A percentile compares a stretch with the other conserved stretches of the same genome.
phyloP scores from a whole-genome alignment of 306 rosid genomes.

The Glycine tomentella region DNA sequence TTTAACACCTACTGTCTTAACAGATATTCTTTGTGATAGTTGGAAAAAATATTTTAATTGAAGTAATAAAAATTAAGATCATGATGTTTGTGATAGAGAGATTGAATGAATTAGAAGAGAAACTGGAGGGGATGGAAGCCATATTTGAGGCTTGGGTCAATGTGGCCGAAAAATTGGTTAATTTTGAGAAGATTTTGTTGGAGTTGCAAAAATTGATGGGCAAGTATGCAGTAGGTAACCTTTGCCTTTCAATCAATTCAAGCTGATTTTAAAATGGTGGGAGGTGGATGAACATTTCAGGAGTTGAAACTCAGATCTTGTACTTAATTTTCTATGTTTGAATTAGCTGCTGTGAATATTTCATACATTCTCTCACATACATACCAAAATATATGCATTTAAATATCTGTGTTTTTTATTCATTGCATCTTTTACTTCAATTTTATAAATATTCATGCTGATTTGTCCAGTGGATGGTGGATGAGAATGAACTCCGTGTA shows the following conservation, averaged over 20 bases:
- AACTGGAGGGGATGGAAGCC: neutral
- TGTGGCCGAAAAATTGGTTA: neutral
- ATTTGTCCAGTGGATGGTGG: constrained; percentile 86
- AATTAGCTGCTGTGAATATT: constrained; percentile 30
- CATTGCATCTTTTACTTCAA: constrained; percentile 24
- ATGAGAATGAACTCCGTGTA: constrained; percentile 76
- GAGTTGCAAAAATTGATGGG: neutral
- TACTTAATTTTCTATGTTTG: neutral
- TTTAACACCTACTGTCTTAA: neutral
- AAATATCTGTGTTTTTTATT: constrained; percentile 30
- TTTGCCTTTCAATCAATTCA: neutral
- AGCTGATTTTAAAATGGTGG: constrained; percentile 11
- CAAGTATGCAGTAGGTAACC: neutral
- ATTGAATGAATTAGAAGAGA: neutral
- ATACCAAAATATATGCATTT: constrained; percentile 35
- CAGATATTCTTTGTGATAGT: no score
- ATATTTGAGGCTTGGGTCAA: neutral
- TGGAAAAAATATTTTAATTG: no score
- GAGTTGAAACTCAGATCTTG: constrained; percentile 6
- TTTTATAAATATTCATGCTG: constrained; percentile 39
- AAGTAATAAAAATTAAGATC: neutral
- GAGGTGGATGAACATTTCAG: constrained; percentile 43
- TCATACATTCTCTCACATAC: neutral
- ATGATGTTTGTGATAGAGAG: neutral
- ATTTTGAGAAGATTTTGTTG: constrained; percentile 1